These are phyloP conservation scores for Pelargonium fulgidum DNA, from an alignment of 441 rosid species.

Conservation along the genomic window DNA sequence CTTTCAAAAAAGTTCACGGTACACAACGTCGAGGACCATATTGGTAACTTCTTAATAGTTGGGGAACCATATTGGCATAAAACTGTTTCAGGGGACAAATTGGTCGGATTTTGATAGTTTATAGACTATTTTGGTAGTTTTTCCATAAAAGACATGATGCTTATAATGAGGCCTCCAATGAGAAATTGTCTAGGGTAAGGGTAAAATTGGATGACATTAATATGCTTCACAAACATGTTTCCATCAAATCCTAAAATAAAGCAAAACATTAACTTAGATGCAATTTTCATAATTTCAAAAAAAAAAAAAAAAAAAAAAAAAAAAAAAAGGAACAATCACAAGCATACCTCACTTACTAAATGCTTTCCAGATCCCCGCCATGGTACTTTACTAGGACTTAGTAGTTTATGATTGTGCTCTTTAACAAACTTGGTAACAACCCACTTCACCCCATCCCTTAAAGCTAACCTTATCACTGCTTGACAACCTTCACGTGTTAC, in stretches of 20 bases:
- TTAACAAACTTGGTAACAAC: constrained; percentile 19
- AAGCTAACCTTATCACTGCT: constrained; percentile 19
- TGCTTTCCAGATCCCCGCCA: constrained; percentile 19
- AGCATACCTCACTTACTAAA: constrained; percentile 14
- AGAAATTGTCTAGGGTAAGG: not conserved
- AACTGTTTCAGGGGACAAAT: too few relatives aligned
- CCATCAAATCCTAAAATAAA: too few relatives aligned
- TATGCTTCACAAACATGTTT: not conserved
- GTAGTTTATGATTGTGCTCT: constrained; percentile 13
- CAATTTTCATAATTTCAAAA: too few relatives aligned
- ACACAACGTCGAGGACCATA: too few relatives aligned
- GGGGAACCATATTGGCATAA: too few relatives aligned
- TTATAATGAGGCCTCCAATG: not conserved
- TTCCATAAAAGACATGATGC: not conserved
- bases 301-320: too few relatives aligned
- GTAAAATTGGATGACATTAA: not conserved
- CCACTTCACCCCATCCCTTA: constrained; percentile 13
- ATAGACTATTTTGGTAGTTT: too few relatives aligned
- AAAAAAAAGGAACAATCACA: not conserved
- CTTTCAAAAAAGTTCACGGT: too few relatives aligned
- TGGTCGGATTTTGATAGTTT: too few relatives aligned
- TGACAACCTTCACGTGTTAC: constrained; percentile 16
- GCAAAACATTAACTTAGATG: too few relatives aligned
- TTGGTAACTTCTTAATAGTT: too few relatives aligned
- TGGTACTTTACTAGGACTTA: constrained; percentile 18